Evolutionary conservation across 2,329 filamentous ascomycete species (phyloP), one percentile per base, ranked within the genome.

Genomic region (Gliomastix tumulicola): DNA sequence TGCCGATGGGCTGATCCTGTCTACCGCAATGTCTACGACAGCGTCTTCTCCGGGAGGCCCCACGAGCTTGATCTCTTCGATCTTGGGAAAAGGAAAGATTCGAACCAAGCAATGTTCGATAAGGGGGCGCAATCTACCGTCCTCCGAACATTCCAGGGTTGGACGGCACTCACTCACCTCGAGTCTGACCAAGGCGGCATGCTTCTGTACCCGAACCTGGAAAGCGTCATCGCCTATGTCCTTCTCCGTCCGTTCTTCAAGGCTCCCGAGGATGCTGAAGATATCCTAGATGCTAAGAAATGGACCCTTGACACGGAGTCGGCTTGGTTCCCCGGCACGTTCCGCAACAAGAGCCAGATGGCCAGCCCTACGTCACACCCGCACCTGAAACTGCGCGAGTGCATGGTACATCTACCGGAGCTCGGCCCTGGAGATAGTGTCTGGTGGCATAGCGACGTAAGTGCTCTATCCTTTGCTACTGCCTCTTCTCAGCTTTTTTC

Each of bases 211-310:
- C 63, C 63, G 2, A 56, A 64, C 39, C 47, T 65, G 16, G 47
- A 18, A 7, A 48, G 45, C 3, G 51, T 49, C 13, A 54, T 65
- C 10, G 56, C 61, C 3, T 68, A 66, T 38, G 40, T 64, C 27
- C 43, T 67, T 7, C 49, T 67, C 12, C 50, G 62, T 9, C 61
- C 62, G 2, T 65, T 67, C 41, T 66, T 67, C 49, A 41, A 37
- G 16, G 51, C 57, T 3, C 62, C 61, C 0, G 33, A 39, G 9
- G 42, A 52, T 17, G 36, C 40, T 1, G 34, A 37, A 2, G 54
- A 63, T 20, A 22, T 57, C 6, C 53, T 62, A 53, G 55, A 63
- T 36, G 53, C 56, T 1, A 36, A 34, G 2, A 59, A 60, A 39
- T 65, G 60, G 61, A 53, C 46, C 2, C 44, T 65, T 11, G 52